Conservation (phyloP, 2,329 filamentous ascomycete genomes). For the Alternaria dauci region DNA sequence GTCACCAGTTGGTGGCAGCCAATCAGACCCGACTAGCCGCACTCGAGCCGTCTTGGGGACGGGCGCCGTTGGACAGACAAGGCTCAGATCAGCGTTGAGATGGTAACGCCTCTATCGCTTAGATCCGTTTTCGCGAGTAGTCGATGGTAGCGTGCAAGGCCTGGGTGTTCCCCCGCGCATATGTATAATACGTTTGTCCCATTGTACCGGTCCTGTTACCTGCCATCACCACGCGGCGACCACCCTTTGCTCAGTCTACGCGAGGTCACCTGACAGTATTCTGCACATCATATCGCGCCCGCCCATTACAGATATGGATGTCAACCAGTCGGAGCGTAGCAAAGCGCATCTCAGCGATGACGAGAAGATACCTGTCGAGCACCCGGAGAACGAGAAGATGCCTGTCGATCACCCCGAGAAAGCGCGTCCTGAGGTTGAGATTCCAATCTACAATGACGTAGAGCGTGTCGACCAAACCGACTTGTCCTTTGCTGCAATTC, state of each 20-base stretch:
- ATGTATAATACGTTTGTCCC: constrained; percentile 22
- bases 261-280: constrained; percentile 15
- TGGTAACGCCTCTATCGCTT: constrained; percentile 22
- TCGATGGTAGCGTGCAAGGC: constrained; percentile 11
- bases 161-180: constrained; percentile 11
- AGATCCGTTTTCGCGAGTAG: constrained; percentile 28
- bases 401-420: constrained; percentile 5
- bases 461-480: constrained; percentile 34
- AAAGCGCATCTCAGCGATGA: constrained; percentile 2
- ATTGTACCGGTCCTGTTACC: constrained; percentile 8
- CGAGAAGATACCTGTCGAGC: background rate
- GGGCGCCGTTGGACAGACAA: constrained; percentile 13
- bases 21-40: constrained; percentile 9
- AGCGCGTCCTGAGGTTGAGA: constrained; percentile 22
- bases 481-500: constrained; percentile 36
- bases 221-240: constrained; percentile 5
- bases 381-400: constrained; percentile 8
- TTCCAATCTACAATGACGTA: constrained; percentile 40
- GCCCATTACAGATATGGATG: constrained; percentile 11
- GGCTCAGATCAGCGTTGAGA: constrained; percentile 16
- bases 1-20: constrained; percentile 8
- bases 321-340: constrained; percentile 1
- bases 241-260: constrained; percentile 8
- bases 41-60: constrained; percentile 20
- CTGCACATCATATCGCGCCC: background rate